phyloP scores from a whole-genome alignment of 306 rosid species.

The Vigna mungo region DNA sequence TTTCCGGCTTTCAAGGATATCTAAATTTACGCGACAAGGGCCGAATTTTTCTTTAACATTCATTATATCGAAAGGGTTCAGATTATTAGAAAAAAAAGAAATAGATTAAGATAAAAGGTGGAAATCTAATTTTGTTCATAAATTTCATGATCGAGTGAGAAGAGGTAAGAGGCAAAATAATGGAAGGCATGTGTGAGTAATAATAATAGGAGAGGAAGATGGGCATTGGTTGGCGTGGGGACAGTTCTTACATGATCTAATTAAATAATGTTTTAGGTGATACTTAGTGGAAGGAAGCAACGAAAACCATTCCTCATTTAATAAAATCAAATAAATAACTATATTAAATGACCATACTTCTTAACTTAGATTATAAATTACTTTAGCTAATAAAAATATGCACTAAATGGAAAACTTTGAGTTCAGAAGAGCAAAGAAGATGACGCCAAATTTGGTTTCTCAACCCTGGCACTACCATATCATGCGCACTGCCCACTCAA shows the following conservation, averaged over 20 bases:
- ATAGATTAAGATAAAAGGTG: not conserved
- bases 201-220: conserved; percentile 21
- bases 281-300: conserved; percentile 15
- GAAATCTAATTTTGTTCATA: not conserved
- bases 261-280: not conserved
- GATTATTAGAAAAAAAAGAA: not conserved
- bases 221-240: conserved; percentile 31
- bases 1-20: not conserved
- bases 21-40: not conserved
- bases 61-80: not conserved
- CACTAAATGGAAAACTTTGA: too few relatives aligned
- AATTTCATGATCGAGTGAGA: not conserved
- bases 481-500: conserved; percentile 37
- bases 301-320: not conserved
- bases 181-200: conserved; percentile 38
- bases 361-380: too few relatives aligned
- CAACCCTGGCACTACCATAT: not conserved
- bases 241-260: conserved; percentile 5
- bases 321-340: too few relatives aligned
- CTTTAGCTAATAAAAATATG: too few relatives aligned
- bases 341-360: too few relatives aligned
- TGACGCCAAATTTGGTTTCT: not conserved
- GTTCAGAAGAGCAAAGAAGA: not conserved
- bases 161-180: conserved; percentile 34
- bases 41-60: not conserved